Base-by-base conservation (phyloP, 1,139 yeast species). In the Yamadazyma conglobata region DNA sequence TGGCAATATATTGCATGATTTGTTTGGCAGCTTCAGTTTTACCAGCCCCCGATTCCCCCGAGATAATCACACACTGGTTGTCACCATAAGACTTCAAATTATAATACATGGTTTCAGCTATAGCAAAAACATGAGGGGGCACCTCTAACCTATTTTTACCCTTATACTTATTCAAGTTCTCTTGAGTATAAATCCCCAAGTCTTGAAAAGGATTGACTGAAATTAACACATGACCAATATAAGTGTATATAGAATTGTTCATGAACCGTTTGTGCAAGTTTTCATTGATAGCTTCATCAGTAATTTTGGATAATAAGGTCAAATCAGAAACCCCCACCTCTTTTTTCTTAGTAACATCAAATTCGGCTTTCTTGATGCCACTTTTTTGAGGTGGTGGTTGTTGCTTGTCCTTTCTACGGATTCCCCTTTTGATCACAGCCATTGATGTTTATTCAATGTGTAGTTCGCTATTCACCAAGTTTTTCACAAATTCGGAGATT, bases 1-100 rank as follows among this genome's bases (percentile, higher is more conserved):
- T 80, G 26, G 98, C 96, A 47, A 93, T 85, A 55, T 93, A 93
- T 58, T 93, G 97, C 98, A 93, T 93, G 60, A 91, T 91, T 52
- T 94, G 81, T 63, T 91, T 91, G 23, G 98, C 98, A 12, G 98
- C 97, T 60, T 91, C 98, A 5, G 98, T 91, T 57, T 91, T 91
- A 31, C 99, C 99, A 3, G 99, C 98, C 39, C 99, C 99, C 1
- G 96, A 87, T 57, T 93, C 99, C 32, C 99, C 99, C 5, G 96
- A 87, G 45, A 93, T 93, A 49, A 93, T 93, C 24, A 93, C 98
- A 72, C 98, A 91, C 58, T 93, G 98, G 55, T 81, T 88, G 50
- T 93, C 98, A 35, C 85, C 79, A 59, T 93, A 93, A 0, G 95
- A 83, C 60, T 89, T 89, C 79, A 93, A 75, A 56, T 89, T 86